phyloP scores from a whole-genome alignment of 1,139 yeast genomes.

The Blastobotrys malaysiensis region DNA sequence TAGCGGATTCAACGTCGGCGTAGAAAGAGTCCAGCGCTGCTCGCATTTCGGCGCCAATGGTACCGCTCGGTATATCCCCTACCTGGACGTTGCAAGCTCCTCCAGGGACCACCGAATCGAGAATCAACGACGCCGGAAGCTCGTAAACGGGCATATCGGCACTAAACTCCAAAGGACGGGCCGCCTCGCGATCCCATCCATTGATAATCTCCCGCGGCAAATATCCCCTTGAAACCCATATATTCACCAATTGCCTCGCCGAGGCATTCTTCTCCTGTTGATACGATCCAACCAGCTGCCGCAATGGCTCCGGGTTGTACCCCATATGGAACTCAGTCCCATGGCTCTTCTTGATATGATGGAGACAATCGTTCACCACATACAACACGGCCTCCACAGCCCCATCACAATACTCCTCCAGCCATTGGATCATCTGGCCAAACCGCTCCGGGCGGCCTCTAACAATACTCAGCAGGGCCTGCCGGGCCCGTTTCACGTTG shows the following conservation, averaged over 20 bases:
- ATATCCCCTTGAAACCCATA: background rate
- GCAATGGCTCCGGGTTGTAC: background rate
- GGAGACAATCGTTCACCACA: slow-evolving; percentile 12
- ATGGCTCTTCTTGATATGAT: background rate
- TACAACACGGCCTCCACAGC: slow-evolving; percentile 7
- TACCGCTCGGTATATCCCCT: background rate
- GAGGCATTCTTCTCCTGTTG: background rate
- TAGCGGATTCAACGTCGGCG: background rate
- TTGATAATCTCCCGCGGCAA: background rate
- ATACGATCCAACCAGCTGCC: background rate
- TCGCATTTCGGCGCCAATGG: background rate
- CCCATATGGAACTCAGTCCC: background rate
- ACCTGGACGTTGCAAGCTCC: background rate
- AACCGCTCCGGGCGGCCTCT: background rate
- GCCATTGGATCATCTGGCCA: background rate
- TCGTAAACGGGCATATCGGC: background rate
- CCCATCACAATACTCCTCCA: background rate
- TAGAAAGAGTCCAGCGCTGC: background rate
- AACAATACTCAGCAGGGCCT: background rate
- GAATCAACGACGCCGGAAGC: background rate
- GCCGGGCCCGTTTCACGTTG: background rate
- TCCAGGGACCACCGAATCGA: background rate
- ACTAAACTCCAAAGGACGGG: background rate
- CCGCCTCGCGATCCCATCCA: background rate
- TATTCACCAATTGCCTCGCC: background rate